Conservation (phyloP, 2,329 filamentous ascomycete species). For the Lecanicillium sp. region DNA sequence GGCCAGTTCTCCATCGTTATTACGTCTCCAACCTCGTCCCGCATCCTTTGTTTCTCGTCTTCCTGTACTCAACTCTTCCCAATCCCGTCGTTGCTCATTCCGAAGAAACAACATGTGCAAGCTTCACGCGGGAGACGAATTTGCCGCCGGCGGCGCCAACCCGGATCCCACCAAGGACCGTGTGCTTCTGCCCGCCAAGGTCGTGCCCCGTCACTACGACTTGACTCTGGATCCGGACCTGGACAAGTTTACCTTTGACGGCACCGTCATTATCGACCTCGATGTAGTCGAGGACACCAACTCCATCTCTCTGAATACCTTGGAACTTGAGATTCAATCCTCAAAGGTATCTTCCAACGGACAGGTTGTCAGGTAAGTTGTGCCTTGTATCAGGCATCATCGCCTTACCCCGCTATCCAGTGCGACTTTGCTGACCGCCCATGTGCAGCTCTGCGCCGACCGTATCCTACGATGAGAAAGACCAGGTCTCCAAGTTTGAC, state of each 20-base stretch:
- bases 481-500: slow-evolving; percentile 72
- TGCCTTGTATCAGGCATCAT: background rate
- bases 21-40: background rate
- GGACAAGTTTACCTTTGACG: slow-evolving; percentile 77
- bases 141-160: slow-evolving; percentile 25
- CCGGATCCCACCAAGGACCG: slow-evolving; percentile 32
- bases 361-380: slow-evolving; percentile 35
- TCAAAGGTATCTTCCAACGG: slow-evolving; percentile 38
- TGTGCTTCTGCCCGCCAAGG: slow-evolving; percentile 84
- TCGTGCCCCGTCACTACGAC: slow-evolving; percentile 87
- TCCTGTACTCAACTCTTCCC: slow-evolving; percentile 10
- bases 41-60: background rate
- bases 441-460: slow-evolving; percentile 32
- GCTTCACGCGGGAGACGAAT: slow-evolving; percentile 19
- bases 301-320: slow-evolving; percentile 78
- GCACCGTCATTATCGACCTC: slow-evolving; percentile 76
- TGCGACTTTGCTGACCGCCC: slow-evolving; percentile 5
- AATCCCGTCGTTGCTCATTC: slow-evolving; percentile 60
- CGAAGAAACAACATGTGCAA: slow-evolving; percentile 65
- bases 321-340: slow-evolving; percentile 77
- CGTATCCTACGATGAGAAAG: slow-evolving; percentile 67
- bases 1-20: too few species aligned
- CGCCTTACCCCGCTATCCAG: slow-evolving; percentile 8
- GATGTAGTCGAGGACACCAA: slow-evolving; percentile 78
- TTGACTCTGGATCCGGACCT: slow-evolving; percentile 88